These are phyloP conservation scores for Colletotrichum nymphaeae DNA, from an alignment of 2,329 filamentous ascomycete species.

Conservation along the genomic window DNA sequence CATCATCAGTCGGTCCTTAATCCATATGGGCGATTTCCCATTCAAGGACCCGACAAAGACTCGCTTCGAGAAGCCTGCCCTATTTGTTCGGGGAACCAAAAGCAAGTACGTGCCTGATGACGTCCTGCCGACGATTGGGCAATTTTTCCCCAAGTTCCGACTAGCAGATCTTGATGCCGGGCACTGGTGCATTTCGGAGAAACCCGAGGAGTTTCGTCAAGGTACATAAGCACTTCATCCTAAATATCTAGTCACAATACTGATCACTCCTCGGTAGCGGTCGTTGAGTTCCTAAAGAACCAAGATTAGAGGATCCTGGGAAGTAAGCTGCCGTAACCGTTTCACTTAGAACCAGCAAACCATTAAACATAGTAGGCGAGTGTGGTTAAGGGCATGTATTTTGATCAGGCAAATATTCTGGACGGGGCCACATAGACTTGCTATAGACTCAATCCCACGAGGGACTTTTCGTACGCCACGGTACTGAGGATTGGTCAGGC, in stretches of 20 bases:
- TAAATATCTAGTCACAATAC: not conserved
- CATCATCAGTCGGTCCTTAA: slow-evolving; percentile 74
- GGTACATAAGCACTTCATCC: slow-evolving; percentile 59
- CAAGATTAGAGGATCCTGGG: slow-evolving; percentile 52
- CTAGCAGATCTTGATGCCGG: slow-evolving; percentile 81
- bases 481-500: not conserved
- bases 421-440: not conserved
- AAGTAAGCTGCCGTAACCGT: not conserved
- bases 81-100: slow-evolving; percentile 83
- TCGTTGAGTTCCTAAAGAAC: slow-evolving; percentile 70
- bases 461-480: not conserved
- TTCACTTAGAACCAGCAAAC: not conserved
- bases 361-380: not conserved
- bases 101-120: slow-evolving; percentile 87
- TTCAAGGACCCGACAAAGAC: slow-evolving; percentile 77
- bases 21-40: slow-evolving; percentile 88
- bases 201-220: slow-evolving; percentile 81
- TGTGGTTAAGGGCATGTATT: not conserved
- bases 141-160: slow-evolving; percentile 84
- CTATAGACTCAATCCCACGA: not conserved
- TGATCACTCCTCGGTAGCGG: slow-evolving; percentile 54
- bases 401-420: not conserved
- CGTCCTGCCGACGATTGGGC: slow-evolving; percentile 79
- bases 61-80: slow-evolving; percentile 79
- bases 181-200: slow-evolving; percentile 92